Evolutionary conservation across 352 stramenopile genomes (phyloP).

Genomic region (Phytophthora sp.): DNA sequence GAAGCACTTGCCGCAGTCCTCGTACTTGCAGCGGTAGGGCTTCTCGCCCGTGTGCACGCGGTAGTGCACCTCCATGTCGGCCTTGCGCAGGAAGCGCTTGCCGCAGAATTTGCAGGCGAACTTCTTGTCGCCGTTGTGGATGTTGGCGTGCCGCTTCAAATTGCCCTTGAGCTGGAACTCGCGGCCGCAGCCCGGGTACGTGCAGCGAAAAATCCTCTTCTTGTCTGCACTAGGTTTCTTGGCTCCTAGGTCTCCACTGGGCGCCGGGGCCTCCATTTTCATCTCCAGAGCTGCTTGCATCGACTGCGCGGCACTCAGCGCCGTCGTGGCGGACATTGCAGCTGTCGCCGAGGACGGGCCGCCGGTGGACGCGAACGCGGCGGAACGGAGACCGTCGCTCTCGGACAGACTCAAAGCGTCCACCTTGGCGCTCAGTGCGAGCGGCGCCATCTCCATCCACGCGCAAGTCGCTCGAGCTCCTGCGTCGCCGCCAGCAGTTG

Average conservation of each 20-base stretch:
- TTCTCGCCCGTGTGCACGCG: slow-evolving; percentile 82
- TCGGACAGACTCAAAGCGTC: slow-evolving; percentile 16
- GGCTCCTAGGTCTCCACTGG: background rate
- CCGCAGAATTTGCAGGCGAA: slow-evolving; percentile 68
- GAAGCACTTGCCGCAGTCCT: slow-evolving; percentile 64
- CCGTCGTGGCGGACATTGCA: too few species aligned
- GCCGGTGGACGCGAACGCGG: background rate
- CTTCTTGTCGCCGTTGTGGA: slow-evolving; percentile 62
- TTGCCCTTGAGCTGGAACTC: slow-evolving; percentile 76
- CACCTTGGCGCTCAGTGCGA: slow-evolving; percentile 27
- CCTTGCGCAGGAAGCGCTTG: slow-evolving; percentile 73
- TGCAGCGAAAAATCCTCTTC: slow-evolving; percentile 47
- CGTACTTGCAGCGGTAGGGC: slow-evolving; percentile 64
- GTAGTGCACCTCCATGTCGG: slow-evolving; percentile 78
- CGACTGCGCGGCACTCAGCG: too few species aligned
- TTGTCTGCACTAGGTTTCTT: slow-evolving; percentile 5
- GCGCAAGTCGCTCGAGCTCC: background rate
- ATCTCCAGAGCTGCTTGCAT: background rate
- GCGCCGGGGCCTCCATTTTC: background rate
- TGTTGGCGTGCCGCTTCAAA: slow-evolving; percentile 63
- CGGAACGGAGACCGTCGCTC: slow-evolving; percentile 5
- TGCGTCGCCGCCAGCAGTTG: slow-evolving; percentile 3
- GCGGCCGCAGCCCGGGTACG: slow-evolving; percentile 56
- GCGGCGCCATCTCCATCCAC: slow-evolving; percentile 23
- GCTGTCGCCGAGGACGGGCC: too few species aligned